phyloP scores from a whole-genome alignment of 2,329 filamentous ascomycete genomes.

The Ophiostoma populinum region DNA sequence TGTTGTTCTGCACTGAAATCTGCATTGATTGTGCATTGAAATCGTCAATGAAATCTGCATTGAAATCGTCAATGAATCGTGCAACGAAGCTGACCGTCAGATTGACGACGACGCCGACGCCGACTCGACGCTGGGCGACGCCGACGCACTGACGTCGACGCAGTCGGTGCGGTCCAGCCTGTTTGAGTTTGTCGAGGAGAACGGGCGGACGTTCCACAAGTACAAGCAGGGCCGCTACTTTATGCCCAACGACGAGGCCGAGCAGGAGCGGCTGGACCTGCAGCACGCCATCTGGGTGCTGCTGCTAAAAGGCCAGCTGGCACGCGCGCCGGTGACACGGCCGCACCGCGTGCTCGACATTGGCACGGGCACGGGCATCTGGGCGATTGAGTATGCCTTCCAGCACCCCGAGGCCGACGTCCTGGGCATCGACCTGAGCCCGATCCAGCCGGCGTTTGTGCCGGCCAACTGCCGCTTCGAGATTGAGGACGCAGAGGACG shows the following conservation, averaged over 20 bases:
- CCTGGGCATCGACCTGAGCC: slow-evolving; percentile 31
- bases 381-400: slow-evolving; percentile 19
- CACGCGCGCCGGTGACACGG: slow-evolving; percentile 11
- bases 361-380: slow-evolving; percentile 9
- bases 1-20: too few relatives aligned
- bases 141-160: slow-evolving; percentile 2
- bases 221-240: slow-evolving; percentile 13
- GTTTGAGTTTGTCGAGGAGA: slow-evolving; percentile 11
- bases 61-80: too few relatives aligned
- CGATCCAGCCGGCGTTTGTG: slow-evolving; percentile 32
- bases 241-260: slow-evolving; percentile 13
- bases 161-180: slow-evolving; percentile 9
- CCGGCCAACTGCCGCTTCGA: slow-evolving; percentile 47
- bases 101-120: slow-evolving; percentile 6
- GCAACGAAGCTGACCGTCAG: neutral
- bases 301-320: slow-evolving; percentile 10
- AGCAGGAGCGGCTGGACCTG: slow-evolving; percentile 12
- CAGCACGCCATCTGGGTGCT: slow-evolving; percentile 11
- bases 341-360: slow-evolving; percentile 12
- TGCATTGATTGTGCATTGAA: too few relatives aligned
- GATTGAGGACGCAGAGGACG: slow-evolving; percentile 41
- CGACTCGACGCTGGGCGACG: slow-evolving; percentile 8
- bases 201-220: slow-evolving; percentile 11
- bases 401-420: slow-evolving; percentile 23
- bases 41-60: too few relatives aligned